phyloP scores from a whole-genome alignment of 164 flowering plant genomes.

The Warburgia ugandensis region DNA sequence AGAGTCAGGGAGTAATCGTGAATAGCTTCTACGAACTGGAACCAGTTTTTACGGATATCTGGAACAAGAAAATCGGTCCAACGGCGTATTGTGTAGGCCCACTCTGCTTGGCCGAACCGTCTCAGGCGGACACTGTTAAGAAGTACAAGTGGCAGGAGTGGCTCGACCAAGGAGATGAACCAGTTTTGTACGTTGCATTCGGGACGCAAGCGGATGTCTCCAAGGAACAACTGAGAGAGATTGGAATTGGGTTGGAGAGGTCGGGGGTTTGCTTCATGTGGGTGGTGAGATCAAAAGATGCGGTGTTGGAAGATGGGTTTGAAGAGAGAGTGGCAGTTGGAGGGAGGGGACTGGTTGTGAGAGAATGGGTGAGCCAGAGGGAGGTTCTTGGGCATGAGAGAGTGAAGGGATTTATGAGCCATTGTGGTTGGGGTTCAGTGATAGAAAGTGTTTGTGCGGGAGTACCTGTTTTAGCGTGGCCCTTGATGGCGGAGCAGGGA shows the following conservation, averaged over 20 bases:
- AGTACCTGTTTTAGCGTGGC: slow-evolving; percentile 27
- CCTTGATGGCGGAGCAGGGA: slow-evolving; percentile 27
- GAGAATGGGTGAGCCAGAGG: slow-evolving; percentile 23
- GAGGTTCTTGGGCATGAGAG: slow-evolving; percentile 17
- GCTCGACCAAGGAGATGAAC: slow-evolving; percentile 8
- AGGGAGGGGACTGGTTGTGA: slow-evolving; percentile 21
- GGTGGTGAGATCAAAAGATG: slow-evolving; percentile 12
- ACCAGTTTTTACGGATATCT: slow-evolving; percentile 7
- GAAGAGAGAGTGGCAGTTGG: slow-evolving; percentile 14
- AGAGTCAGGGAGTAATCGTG: slow-evolving; percentile 16
- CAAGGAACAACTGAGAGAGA: slow-evolving; percentile 14
- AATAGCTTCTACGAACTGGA: slow-evolving; percentile 30
- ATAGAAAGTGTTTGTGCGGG: slow-evolving; percentile 22
- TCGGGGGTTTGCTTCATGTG: slow-evolving; percentile 16
- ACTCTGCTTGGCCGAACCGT: slow-evolving; percentile 15
- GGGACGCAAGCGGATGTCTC: slow-evolving; percentile 21
- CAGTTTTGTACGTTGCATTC: slow-evolving; percentile 18
- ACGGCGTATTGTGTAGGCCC: slow-evolving; percentile 23
- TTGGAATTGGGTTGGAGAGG: slow-evolving; percentile 16
- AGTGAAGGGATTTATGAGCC: slow-evolving; percentile 27
- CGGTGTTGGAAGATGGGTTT: slow-evolving; percentile 9
- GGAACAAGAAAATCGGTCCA: slow-evolving; percentile 4
- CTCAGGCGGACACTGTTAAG: not conserved
- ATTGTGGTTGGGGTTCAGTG: slow-evolving; percentile 35
- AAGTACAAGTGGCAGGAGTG: slow-evolving; percentile 10